Conservation (phyloP, 495 filamentous ascomycete species). For the Glutinoglossum americanum region DNA sequence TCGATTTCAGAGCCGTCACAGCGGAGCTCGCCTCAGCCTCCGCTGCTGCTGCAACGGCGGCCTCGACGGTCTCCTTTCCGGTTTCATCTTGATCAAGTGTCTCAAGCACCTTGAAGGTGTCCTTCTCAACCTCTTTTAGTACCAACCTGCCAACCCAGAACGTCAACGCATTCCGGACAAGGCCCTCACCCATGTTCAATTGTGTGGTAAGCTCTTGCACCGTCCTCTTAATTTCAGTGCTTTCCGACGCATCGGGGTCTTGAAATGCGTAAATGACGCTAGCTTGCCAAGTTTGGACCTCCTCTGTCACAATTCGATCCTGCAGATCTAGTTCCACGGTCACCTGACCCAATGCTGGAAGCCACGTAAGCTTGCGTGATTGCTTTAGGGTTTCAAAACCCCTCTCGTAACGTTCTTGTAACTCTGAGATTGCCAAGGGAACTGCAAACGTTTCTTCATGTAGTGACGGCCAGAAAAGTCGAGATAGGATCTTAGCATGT, state of each 20-base stretch:
- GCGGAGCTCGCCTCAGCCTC: constrained; percentile 22
- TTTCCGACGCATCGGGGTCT: constrained; percentile 3
- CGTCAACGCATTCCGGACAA: constrained; percentile 53
- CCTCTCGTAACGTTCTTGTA: constrained; percentile 47
- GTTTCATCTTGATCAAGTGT: constrained; percentile 24
- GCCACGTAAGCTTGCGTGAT: constrained; percentile 72
- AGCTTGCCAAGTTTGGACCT: constrained; percentile 74
- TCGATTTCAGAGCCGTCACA: constrained; percentile 23
- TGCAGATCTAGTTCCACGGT: constrained; percentile 62
- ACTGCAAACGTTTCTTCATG: constrained; percentile 55
- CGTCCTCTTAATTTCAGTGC: constrained; percentile 23
- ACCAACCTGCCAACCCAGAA: constrained; percentile 77
- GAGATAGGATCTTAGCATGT: constrained; percentile 71
- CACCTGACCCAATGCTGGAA: constrained; percentile 60
- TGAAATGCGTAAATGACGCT: constrained; percentile 79
- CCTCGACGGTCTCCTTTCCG: constrained; percentile 20
- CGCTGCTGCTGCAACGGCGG: constrained; percentile 24
- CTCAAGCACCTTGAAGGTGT: constrained; percentile 43
- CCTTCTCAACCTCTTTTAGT: constrained; percentile 33
- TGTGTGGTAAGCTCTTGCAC: constrained; percentile 37
- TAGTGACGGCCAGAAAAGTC: constrained; percentile 84
- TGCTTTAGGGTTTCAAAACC: constrained; percentile 65
- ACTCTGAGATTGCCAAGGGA: constrained; percentile 35
- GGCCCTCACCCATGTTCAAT: constrained; percentile 54
- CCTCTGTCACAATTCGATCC: constrained; percentile 51